Conservation (phyloP, 139 green algal genomes). For the Chlorella vulgaris region DNA sequence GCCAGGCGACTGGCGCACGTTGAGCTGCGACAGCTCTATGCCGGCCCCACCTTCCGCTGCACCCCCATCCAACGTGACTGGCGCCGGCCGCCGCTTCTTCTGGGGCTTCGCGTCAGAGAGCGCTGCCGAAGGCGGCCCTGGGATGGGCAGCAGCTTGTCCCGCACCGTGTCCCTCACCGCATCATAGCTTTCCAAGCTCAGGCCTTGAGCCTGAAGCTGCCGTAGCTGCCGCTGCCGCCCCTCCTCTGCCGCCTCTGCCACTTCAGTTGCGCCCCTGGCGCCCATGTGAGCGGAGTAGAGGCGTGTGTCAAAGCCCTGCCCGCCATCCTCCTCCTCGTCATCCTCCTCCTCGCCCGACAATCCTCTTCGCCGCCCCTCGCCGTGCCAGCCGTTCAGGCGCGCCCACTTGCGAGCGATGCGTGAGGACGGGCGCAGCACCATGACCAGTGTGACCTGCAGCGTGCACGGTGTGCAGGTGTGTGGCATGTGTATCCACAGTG, state of each 20-base stretch:
- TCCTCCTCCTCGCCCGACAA: background rate
- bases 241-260: slow-evolving; percentile 7
- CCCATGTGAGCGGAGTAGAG: slow-evolving; percentile 9
- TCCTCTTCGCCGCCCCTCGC: background rate
- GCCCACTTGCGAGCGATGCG: slow-evolving; percentile 14
- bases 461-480: too few species aligned
- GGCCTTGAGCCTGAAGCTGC: background rate
- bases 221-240: background rate
- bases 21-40: background rate
- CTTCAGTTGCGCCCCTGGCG: background rate
- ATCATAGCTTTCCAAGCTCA: background rate
- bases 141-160: slow-evolving; percentile 8
- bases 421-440: slow-evolving; percentile 5
- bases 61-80: background rate
- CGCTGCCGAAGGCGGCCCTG: background rate
- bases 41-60: background rate
- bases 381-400: background rate
- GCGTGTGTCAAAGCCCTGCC: slow-evolving; percentile 4
- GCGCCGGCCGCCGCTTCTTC: background rate
- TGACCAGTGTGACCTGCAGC: background rate
- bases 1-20: too few species aligned
- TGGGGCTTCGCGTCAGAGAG: too few species aligned
- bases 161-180: slow-evolving; percentile 1
- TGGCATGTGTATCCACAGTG: background rate
- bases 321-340: background rate